Base-by-base conservation (phyloP, 176 grass and related monocot species). In the Tillandsia fasciculata region DNA sequence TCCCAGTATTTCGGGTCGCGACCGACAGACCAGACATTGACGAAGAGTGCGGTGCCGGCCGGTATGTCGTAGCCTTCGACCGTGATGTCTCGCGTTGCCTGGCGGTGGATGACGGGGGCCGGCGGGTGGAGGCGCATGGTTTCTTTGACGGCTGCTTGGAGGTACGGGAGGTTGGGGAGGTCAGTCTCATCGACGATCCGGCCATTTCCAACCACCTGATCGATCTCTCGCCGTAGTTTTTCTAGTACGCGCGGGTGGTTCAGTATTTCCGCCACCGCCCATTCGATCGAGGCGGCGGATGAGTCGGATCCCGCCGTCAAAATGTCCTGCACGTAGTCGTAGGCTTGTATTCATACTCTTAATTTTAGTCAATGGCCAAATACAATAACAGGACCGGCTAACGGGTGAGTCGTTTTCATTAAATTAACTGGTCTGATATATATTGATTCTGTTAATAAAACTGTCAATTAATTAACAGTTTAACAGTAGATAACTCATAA, bases 1-100 rank as follows among this genome's bases (percentile, higher is more conserved):
- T 63, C 57, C 87, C 83, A 90, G 47, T 53, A 80, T 12, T 27
- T 72, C 0, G 83, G 73, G 69, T 90, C 83, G 15, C 80, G 76
- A 7, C 81, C 84, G 69, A 90, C 79, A 15, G 87, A 83, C 79
- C 74, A 90, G 15, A 90, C 48, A 77, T 75, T 90, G 65, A 90
- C 68, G 10, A 83, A 83, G 11, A 90, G 76, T 17, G 56, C 26
- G 9, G 83, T 86, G 52, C 72, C 50, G 3, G 70, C 18, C 11
- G 87, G 83, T 72, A 90, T 83, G 76, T 68, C 73, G 80, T 86
- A 86, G 18, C 83, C 83, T 3, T 68, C 68, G 24, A 86, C 77
- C 14, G 69, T 56, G 22, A 86, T 71, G 10, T 76, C 51, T 64
- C 83, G 78, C 18, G 70, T 69, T 3, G 83, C 80, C 72, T 81